Evolutionary conservation across 257 asterid species (phyloP).

Genomic region (Solanum lycopersicoides): DNA sequence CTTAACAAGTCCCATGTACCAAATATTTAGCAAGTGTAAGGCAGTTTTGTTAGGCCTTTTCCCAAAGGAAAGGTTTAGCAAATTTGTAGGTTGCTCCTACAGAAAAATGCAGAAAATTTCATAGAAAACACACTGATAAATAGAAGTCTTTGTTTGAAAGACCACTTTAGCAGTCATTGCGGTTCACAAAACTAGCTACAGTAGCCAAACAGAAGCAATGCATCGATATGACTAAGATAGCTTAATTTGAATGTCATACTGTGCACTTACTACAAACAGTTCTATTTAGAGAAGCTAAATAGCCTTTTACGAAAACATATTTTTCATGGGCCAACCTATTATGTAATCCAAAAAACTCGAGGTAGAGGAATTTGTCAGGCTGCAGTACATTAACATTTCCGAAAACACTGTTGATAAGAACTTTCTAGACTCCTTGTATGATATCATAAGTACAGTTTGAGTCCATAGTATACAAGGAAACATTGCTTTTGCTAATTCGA

Average conservation of each 20-base stretch:
- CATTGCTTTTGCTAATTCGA: neutral
- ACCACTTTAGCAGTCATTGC: neutral
- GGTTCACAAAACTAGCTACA: neutral
- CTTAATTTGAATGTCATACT: neutral
- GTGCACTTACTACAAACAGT: neutral
- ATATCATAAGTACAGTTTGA: neutral
- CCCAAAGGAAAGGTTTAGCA: neutral
- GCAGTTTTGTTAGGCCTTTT: neutral
- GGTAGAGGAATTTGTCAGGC: neutral
- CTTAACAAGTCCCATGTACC: neutral
- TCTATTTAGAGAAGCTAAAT: neutral
- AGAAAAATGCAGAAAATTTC: neutral
- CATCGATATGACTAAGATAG: neutral
- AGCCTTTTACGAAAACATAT: neutral
- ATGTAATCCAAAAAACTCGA: neutral
- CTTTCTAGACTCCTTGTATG: neutral
- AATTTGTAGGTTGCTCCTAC: neutral
- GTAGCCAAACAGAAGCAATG: neutral
- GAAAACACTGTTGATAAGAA: neutral
- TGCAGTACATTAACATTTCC: neutral
- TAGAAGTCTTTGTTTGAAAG: neutral
- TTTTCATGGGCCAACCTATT: neutral
- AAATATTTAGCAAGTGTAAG: neutral
- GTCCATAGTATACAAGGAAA: neutral
- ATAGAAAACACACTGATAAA: neutral